These are phyloP conservation scores for Tulasnella sp. DNA, from an alignment of 768 basidiomycete species.

Conservation along the genomic window DNA sequence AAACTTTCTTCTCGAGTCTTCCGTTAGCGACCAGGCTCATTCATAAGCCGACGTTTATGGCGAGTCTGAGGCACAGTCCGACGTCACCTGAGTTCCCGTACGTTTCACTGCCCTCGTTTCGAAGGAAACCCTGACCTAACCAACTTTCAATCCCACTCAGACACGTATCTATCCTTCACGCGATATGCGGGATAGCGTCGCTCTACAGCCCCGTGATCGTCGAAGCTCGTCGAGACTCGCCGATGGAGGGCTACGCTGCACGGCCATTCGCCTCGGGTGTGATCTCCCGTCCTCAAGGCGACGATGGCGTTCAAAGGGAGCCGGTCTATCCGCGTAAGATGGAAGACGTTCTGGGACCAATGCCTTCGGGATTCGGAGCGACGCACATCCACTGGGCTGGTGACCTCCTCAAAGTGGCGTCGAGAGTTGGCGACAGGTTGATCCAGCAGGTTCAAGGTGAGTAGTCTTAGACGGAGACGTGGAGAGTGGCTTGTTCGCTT, in stretches of 20 bases:
- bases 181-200: constrained; percentile 13
- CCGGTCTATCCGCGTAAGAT: background rate
- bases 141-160: background rate
- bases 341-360: background rate
- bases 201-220: constrained; percentile 9
- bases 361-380: background rate
- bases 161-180: constrained; percentile 9
- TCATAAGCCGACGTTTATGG: constrained; percentile 12
- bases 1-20: constrained; percentile 8
- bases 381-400: background rate
- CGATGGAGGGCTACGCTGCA: background rate
- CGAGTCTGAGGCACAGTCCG: background rate
- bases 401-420: background rate
- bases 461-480: too few species aligned
- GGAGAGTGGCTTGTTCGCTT: too few species aligned
- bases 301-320: background rate
- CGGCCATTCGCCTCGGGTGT: background rate
- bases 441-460: constrained; percentile 1
- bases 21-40: constrained; percentile 3
- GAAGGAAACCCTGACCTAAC: too few species aligned
- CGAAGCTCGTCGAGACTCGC: background rate
- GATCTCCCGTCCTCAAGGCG: background rate
- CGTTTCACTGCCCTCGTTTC: background rate
- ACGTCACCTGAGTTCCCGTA: constrained; percentile 9
- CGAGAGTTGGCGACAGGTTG: background rate